Percentiles rank a stretch among this genome's conserved stretches.
Conservation (phyloP, 257 asterid genomes). For the Henckelia pumila region DNA sequence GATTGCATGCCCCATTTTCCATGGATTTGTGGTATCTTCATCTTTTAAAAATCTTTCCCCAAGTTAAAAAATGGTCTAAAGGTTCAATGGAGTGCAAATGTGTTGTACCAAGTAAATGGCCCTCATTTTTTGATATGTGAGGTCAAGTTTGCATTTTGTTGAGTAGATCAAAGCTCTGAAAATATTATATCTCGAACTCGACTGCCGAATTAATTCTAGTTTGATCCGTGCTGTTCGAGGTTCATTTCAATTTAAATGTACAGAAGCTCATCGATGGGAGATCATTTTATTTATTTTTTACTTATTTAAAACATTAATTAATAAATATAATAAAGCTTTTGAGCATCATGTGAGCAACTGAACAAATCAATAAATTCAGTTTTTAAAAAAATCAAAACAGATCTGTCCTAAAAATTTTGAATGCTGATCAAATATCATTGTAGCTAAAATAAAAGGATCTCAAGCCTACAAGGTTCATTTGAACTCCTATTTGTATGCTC, state of each 20-base stretch:
- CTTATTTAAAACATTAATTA: too few relatives aligned
- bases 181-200: too few relatives aligned
- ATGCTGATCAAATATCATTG: background rate
- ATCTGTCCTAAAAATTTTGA: background rate
- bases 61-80: too few relatives aligned
- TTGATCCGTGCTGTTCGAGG: background rate
- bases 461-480: background rate
- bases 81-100: background rate
- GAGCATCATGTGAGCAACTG: background rate
- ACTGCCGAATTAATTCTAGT: too few relatives aligned
- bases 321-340: background rate
- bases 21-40: slow-evolving; percentile 76
- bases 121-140: background rate
- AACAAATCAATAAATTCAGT: background rate
- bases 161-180: background rate
- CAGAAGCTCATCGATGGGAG: background rate
- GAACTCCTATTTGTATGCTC: background rate
- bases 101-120: background rate
- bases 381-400: too few relatives aligned
- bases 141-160: background rate
- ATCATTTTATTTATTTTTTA: too few relatives aligned
- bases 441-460: background rate
- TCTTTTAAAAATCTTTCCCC: slow-evolving; percentile 23
- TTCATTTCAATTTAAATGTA: background rate
- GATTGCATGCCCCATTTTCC: slow-evolving; percentile 65